Evolutionary conservation across 208 protist genomes (phyloP).

Genomic region (Trypanosoma boissoni): DNA sequence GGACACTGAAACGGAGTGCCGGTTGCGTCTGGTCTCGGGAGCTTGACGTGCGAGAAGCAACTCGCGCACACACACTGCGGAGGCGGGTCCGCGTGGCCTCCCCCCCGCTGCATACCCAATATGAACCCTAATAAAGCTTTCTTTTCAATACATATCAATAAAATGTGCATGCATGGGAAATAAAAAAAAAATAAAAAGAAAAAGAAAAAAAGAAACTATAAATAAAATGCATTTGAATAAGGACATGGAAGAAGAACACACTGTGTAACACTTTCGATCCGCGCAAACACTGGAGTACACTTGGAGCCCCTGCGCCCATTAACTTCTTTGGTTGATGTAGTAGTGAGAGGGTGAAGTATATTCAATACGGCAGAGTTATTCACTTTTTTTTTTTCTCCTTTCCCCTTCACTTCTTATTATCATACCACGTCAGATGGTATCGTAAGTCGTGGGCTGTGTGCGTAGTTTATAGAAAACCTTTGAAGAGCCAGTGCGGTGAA

Average conservation of each 20-base stretch:
- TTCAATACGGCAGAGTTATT: slow-evolving; percentile 1
- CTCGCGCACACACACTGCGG: slow-evolving; percentile 74
- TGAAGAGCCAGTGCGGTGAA: slow-evolving; percentile 76
- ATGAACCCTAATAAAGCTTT: too few relatives aligned
- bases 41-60: slow-evolving; percentile 52
- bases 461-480: slow-evolving; percentile 90
- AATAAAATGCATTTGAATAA: neutral
- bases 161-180: neutral
- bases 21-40: slow-evolving; percentile 51
- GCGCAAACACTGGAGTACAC: too few relatives aligned
- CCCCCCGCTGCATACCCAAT: too few relatives aligned
- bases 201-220: neutral
- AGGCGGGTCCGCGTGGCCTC: too few relatives aligned
- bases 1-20: slow-evolving; percentile 74
- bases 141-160: neutral
- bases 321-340: too few relatives aligned
- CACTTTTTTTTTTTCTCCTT: slow-evolving; percentile 2
- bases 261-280: too few relatives aligned
- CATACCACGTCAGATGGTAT: slow-evolving; percentile 62
- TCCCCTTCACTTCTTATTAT: slow-evolving; percentile 10
- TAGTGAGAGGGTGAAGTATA: too few relatives aligned
- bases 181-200: slow-evolving; percentile 17
- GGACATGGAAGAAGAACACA: too few relatives aligned
- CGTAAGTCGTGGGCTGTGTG: slow-evolving; percentile 77
- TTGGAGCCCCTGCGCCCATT: too few relatives aligned